Conservation (phyloP, 2,329 filamentous ascomycete species). For the Drechslerella dactyloides region DNA sequence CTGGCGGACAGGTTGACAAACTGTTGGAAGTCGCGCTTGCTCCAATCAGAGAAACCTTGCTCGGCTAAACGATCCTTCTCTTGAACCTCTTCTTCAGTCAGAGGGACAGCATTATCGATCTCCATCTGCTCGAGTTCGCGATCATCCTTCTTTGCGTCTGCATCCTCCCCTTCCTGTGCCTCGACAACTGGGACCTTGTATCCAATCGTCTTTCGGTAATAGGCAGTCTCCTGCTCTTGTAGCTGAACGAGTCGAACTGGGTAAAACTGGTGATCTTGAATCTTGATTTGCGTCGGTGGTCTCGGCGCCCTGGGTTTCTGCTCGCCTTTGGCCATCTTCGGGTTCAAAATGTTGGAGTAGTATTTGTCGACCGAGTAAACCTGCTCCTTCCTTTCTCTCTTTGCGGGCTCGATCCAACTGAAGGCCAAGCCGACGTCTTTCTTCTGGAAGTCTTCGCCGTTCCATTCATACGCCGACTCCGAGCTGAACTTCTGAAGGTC, state of each 20-base stretch:
- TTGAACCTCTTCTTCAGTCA: slow-evolving; percentile 86
- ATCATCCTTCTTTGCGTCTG: slow-evolving; percentile 83
- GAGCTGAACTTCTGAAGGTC: slow-evolving; percentile 97
- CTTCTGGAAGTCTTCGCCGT: slow-evolving; percentile 91
- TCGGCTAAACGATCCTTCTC: slow-evolving; percentile 82
- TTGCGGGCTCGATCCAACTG: slow-evolving; percentile 96
- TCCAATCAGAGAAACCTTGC: slow-evolving; percentile 92
- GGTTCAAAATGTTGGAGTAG: slow-evolving; percentile 82
- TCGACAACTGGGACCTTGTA: slow-evolving; percentile 92
- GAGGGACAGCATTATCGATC: slow-evolving; percentile 86
- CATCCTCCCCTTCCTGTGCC: slow-evolving; percentile 68
- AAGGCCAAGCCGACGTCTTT: slow-evolving; percentile 90
- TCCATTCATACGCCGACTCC: slow-evolving; percentile 98
- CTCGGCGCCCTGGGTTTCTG: slow-evolving; percentile 94
- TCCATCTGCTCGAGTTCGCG: slow-evolving; percentile 85
- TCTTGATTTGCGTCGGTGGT: slow-evolving; percentile 86
- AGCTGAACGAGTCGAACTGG: slow-evolving; percentile 81
- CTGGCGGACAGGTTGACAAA: slow-evolving; percentile 95
- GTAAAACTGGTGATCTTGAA: slow-evolving; percentile 98
- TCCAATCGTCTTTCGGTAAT: slow-evolving; percentile 75
- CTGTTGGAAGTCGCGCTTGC: slow-evolving; percentile 95
- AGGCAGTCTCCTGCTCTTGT: slow-evolving; percentile 95
- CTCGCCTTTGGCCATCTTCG: slow-evolving; percentile 76
- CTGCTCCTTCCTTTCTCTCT: slow-evolving; percentile 97
- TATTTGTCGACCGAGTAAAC: slow-evolving; percentile 99